phyloP scores from a whole-genome alignment of 257 asterid genomes.

The Solanum megistacrolobum region DNA sequence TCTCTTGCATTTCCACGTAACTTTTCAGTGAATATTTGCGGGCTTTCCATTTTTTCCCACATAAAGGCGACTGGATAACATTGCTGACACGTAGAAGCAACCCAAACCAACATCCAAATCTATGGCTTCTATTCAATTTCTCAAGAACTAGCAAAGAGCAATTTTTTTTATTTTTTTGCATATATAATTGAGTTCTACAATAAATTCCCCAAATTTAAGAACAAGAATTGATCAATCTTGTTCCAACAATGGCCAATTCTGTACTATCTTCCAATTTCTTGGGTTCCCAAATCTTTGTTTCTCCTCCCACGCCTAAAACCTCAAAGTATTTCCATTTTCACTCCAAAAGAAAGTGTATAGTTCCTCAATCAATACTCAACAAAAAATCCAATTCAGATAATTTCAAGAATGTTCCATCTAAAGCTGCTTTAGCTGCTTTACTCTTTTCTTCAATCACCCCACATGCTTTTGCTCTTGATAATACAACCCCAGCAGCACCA shows the following conservation, averaged over 20 bases:
- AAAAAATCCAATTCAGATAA: conserved; percentile 15
- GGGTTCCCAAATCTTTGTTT: conserved; percentile 46
- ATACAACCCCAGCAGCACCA: conserved; percentile 33
- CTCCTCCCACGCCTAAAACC: conserved; percentile 70
- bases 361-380: conserved; percentile 39
- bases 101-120: conserved; percentile 31
- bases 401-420: conserved; percentile 25
- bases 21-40: not conserved
- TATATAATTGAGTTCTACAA: not conserved
- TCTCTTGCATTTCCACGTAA: no score
- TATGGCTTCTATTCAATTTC: conserved; percentile 17
- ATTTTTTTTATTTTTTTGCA: not conserved
- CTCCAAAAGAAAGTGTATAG: conserved; percentile 24
- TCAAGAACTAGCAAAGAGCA: not conserved
- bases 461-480: conserved; percentile 62
- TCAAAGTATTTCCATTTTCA: conserved; percentile 12
- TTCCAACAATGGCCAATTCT: conserved; percentile 26
- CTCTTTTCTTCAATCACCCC: conserved; percentile 65
- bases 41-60: not conserved
- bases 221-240: not conserved
- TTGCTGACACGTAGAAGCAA: conserved; percentile 37
- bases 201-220: not conserved
- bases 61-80: conserved; percentile 30
- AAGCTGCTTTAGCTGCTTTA: conserved; percentile 74
- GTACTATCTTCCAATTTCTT: conserved; percentile 48